Evolutionary conservation across 148 eudicot species (phyloP), one percentile per base, ranked within the genome.

Genomic region (Talinum fruticosum): DNA sequence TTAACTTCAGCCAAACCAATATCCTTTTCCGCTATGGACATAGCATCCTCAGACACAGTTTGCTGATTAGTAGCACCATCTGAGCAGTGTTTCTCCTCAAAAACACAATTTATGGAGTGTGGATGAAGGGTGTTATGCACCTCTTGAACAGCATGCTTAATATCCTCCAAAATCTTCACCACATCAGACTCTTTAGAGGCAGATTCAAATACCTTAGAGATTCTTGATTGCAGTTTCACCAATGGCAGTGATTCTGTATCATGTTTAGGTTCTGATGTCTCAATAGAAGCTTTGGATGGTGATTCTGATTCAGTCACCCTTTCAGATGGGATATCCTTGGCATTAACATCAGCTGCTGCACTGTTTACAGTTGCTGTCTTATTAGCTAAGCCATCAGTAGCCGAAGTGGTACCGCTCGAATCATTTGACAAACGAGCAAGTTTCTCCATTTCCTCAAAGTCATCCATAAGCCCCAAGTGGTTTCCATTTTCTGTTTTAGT

Each of bases 391-490:
- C 76, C 54, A 73, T 77, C 85, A 26, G 80, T 18, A 75, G 68
- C 57, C 37, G 82, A 80, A 67, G 71, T 72, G 44, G 65, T 49
- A 78, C 84, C 85, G 81, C 84, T 79, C 41, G 89, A 76, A 54
- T 83, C 88, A 82, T 84, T 85, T 36, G 98, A 80, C 51, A 69
- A 80, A 81, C 80, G 69, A 59, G 99, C 99, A 79, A 96, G 86
- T 78, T 93, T 96, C 84, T 96, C 99, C 99, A 96, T 96, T 86
- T 96, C 99, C 79, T 93, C 79, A 79, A 96, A 96, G 83, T 96
- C 99, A 80, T 96, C 97, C 99, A 96, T 96, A 38, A 96, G 98
- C 84, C 92, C 96, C 77, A 93, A 79, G 66, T 85, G 93, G 76
- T 76, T 89, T 69, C 89, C 78, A 76, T 68, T 91, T 70, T 91